Conservation (phyloP, 78 protist species). For the Diacronema lutheri region DNA sequence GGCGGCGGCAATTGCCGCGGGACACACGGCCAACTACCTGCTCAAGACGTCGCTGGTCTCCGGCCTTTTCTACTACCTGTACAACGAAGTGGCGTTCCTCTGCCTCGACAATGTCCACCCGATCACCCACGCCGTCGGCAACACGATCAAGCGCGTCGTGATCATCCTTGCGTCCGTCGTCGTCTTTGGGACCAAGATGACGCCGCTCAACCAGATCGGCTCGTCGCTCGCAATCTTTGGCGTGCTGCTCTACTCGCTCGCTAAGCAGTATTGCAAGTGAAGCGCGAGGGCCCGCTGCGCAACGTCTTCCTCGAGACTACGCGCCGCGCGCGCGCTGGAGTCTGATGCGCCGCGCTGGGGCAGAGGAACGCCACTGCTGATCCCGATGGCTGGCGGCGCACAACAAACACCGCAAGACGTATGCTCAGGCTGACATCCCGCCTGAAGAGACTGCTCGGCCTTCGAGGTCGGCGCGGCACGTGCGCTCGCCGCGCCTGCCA, state of each 20-base stretch:
- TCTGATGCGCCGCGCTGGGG: too few relatives aligned
- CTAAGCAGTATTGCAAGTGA: constrained; percentile 11
- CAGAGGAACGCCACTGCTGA: too few relatives aligned
- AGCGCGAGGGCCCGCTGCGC: too few relatives aligned
- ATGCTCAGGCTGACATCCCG: too few relatives aligned
- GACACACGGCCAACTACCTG: neutral
- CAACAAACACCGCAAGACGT: too few relatives aligned
- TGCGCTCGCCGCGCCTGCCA: too few relatives aligned
- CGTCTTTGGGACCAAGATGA: constrained; percentile 18
- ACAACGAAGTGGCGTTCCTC: constrained; percentile 33
- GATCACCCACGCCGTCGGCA: constrained; percentile 30
- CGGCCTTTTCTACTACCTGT: constrained; percentile 4
- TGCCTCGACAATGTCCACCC: constrained; percentile 28
- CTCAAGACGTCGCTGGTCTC: neutral
- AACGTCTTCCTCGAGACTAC: too few relatives aligned
- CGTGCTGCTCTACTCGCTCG: constrained; percentile 26
- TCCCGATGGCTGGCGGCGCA: too few relatives aligned
- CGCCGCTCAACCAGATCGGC: constrained; percentile 10
- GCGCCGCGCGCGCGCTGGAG: too few relatives aligned
- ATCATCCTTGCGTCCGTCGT: constrained; percentile 27
- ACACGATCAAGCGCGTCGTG: constrained; percentile 44
- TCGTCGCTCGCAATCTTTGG: constrained; percentile 32
- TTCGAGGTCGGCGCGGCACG: too few relatives aligned
- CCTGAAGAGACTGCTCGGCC: too few relatives aligned
- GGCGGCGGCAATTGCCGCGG: neutral